These are phyloP conservation scores for Acanthamoeba lenticulata DNA, from an alignment of 208 protist species.

Conservation along the genomic window DNA sequence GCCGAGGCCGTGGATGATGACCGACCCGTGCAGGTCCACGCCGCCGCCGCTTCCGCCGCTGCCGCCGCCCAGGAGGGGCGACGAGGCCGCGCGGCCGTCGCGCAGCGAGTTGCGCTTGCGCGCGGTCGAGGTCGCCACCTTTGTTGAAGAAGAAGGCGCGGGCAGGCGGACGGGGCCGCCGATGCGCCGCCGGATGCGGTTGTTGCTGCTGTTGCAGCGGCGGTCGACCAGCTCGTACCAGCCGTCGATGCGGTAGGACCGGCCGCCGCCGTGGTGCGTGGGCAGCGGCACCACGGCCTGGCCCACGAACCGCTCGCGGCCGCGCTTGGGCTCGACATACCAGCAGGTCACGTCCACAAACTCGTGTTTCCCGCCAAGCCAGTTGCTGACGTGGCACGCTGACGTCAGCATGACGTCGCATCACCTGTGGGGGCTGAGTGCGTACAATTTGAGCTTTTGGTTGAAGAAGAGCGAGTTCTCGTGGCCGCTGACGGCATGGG, in stretches of 20 bases:
- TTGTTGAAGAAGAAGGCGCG: too few relatives aligned
- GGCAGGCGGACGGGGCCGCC: not conserved
- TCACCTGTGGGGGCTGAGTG: not conserved
- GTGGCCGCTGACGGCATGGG: not conserved
- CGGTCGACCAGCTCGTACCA: constrained; percentile 39
- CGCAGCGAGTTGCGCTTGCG: not conserved
- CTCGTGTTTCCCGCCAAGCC: not conserved
- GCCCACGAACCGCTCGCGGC: not conserved
- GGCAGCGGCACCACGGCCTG: constrained; percentile 37
- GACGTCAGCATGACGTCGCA: not conserved
- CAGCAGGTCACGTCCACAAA: constrained; percentile 45
- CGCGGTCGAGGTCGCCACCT: not conserved
- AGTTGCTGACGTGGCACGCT: not conserved
- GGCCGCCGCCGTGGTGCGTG: not conserved
- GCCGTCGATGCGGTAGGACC: constrained; percentile 52
- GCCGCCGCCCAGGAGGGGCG: not conserved
- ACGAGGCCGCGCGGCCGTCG: not conserved
- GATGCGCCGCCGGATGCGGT: not conserved
- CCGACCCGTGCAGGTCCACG: not conserved
- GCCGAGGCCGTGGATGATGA: not conserved
- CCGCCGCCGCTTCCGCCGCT: not conserved
- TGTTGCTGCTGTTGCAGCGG: not conserved
- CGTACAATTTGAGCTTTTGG: constrained; percentile 12
- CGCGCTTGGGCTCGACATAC: not conserved
- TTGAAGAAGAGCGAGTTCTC: not conserved